Percentiles rank a stretch among this genome's conserved stretches.
These are phyloP conservation scores for Penicillium polonicum DNA, from an alignment of 2,329 filamentous ascomycete genomes.

Conservation along the genomic window DNA sequence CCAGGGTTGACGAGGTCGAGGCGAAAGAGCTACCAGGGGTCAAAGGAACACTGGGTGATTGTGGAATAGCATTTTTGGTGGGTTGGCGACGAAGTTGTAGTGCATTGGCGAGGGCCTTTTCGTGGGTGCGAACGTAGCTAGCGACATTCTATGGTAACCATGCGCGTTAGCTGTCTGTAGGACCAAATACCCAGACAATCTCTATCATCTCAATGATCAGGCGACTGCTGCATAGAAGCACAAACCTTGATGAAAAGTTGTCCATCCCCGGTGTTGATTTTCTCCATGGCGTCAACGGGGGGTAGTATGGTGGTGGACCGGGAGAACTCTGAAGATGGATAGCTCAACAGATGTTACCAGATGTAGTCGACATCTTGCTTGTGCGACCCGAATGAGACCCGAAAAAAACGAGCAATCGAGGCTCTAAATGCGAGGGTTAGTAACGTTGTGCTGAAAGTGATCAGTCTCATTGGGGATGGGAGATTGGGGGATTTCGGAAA, in stretches of 20 bases:
- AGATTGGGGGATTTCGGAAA: background rate
- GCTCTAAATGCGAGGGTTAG: slow-evolving; percentile 9
- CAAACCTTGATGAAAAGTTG: slow-evolving; percentile 50
- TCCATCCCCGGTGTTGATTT: slow-evolving; percentile 51
- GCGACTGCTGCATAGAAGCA: background rate
- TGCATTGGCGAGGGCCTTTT: slow-evolving; percentile 95
- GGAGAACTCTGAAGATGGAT: slow-evolving; percentile 37
- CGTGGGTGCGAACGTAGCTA: slow-evolving; percentile 93
- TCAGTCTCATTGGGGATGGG: background rate
- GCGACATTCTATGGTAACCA: slow-evolving; percentile 71
- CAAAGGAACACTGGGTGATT: slow-evolving; percentile 53
- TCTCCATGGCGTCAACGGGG: slow-evolving; percentile 45
- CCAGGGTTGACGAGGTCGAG: slow-evolving; percentile 69
- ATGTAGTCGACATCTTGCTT: slow-evolving; percentile 38
- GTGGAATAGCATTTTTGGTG: slow-evolving; percentile 65
- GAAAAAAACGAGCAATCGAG: slow-evolving; percentile 8
- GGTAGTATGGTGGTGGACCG: slow-evolving; percentile 26
- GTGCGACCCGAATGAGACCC: slow-evolving; percentile 17
- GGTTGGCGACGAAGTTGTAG: slow-evolving; percentile 75
- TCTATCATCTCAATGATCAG: background rate
- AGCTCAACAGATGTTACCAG: slow-evolving; percentile 36
- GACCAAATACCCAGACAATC: background rate
- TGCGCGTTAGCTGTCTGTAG: slow-evolving; percentile 3
- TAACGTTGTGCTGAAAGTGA: background rate
- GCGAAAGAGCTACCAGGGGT: slow-evolving; percentile 57